Conservation (phyloP, 495 filamentous ascomycete genomes). For the Talaromyces liani region DNA sequence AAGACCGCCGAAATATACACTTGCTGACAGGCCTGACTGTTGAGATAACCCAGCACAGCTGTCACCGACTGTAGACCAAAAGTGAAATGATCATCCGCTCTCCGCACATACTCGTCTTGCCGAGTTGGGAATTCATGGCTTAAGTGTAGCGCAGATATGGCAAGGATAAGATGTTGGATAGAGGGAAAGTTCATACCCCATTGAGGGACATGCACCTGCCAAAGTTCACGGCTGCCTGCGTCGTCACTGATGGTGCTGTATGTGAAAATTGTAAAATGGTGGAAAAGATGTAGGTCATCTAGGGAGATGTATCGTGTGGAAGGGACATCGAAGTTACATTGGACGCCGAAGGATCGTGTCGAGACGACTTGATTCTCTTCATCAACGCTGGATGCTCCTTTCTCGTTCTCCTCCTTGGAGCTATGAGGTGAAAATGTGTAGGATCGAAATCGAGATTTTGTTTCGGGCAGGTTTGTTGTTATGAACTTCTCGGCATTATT, state of each 20-base stretch:
- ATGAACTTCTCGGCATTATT: background rate
- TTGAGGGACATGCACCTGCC: slow-evolving; percentile 30
- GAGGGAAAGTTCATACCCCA: slow-evolving; percentile 36
- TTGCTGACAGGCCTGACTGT: slow-evolving; percentile 31
- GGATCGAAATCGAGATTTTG: slow-evolving; percentile 16
- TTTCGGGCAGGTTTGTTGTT: background rate
- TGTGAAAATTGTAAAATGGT: slow-evolving; percentile 29
- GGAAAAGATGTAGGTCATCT: slow-evolving; percentile 28
- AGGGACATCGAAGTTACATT: background rate
- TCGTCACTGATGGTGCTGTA: slow-evolving; percentile 23
- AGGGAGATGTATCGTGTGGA: slow-evolving; percentile 19
- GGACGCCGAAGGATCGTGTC: background rate
- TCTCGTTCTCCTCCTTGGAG: background rate
- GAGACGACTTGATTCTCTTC: background rate
- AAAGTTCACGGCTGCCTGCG: slow-evolving; percentile 20
- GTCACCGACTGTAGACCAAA: slow-evolving; percentile 38
- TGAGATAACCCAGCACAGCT: slow-evolving; percentile 23
- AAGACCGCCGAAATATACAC: slow-evolving; percentile 40
- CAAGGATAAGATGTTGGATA: slow-evolving; percentile 38
- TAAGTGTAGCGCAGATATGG: slow-evolving; percentile 37
- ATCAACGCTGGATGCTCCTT: background rate
- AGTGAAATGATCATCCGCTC: slow-evolving; percentile 40
- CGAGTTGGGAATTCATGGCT: slow-evolving; percentile 25
- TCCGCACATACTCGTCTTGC: slow-evolving; percentile 18
- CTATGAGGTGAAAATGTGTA: slow-evolving; percentile 16